Evolutionary conservation across 2,329 filamentous ascomycete genomes (phyloP).

Genomic region (Pestalotiopsis sp.): DNA sequence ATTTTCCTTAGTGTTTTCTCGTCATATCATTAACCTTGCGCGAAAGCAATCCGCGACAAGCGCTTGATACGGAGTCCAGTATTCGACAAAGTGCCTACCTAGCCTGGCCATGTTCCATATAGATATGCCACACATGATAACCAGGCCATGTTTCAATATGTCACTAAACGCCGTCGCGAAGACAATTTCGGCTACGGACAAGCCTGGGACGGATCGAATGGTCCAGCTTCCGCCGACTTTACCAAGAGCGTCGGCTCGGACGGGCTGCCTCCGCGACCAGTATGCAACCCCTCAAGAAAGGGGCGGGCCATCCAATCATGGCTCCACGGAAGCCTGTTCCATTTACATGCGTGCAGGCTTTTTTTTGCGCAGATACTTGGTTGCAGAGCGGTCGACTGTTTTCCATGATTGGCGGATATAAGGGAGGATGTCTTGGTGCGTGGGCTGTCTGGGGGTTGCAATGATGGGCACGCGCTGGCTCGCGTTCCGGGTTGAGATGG

Average conservation of each 20-base stretch:
- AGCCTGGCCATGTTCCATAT: too few relatives aligned
- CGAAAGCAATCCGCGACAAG: too few relatives aligned
- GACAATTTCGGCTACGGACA: background rate
- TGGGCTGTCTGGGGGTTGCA: background rate
- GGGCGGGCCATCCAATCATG: background rate
- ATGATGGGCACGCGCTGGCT: background rate
- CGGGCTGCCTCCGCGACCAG: background rate
- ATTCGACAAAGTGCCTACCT: too few relatives aligned
- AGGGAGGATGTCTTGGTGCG: too few relatives aligned
- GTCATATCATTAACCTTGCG: too few relatives aligned
- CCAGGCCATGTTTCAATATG: background rate
- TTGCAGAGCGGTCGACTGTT: background rate
- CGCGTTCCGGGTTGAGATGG: background rate
- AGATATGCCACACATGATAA: too few relatives aligned
- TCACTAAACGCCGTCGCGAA: background rate
- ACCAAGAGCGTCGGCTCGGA: slow-evolving; percentile 1
- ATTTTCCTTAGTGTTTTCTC: too few relatives aligned
- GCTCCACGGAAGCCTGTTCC: background rate
- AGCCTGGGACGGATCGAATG: background rate
- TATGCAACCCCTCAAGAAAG: background rate
- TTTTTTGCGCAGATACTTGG: background rate
- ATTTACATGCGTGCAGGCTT: background rate
- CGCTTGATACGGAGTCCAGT: too few relatives aligned
- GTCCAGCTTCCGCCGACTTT: background rate
- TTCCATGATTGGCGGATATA: slow-evolving; percentile 2